Evolutionary conservation across 2,329 filamentous ascomycete species (phyloP).

Genomic region (Ceratocystis lukuohia): DNA sequence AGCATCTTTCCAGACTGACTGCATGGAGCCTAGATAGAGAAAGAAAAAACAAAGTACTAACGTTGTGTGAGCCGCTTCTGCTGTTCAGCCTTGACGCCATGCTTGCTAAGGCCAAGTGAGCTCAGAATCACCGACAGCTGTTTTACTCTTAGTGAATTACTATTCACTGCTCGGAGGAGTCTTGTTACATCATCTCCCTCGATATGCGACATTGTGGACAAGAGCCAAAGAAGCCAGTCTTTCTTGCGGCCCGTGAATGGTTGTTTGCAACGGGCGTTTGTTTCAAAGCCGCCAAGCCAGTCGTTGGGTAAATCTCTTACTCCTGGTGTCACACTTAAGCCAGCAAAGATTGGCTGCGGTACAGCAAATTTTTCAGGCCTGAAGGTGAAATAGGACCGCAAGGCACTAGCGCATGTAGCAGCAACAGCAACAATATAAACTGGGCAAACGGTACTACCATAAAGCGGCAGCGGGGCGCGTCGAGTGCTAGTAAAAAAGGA

Average conservation of each 20-base stretch:
- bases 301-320: not conserved
- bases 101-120: slow-evolving; percentile 59
- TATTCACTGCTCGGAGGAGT: slow-evolving; percentile 34
- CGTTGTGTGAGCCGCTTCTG: slow-evolving; percentile 65
- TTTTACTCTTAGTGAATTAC: slow-evolving; percentile 37
- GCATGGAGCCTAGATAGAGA: not conserved
- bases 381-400: not conserved
- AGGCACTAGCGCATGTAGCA: not conserved
- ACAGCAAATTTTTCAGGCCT: not conserved
- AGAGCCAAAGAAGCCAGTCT: not conserved
- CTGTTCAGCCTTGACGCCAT: slow-evolving; percentile 72
- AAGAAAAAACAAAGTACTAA: slow-evolving; percentile 36
- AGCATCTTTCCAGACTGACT: not conserved
- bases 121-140: slow-evolving; percentile 67
- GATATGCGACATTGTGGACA: slow-evolving; percentile 13
- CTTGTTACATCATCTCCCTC: slow-evolving; percentile 30
- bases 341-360: not conserved
- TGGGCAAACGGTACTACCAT: not conserved
- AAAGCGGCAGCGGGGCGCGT: not conserved
- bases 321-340: not conserved
- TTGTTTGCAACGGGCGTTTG: not conserved
- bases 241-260: not conserved
- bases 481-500: not conserved
- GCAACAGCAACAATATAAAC: not conserved
- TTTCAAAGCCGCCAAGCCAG: not conserved